Evolutionary conservation across 257 asterid species (phyloP).

Genomic region (Asclepias syriaca): DNA sequence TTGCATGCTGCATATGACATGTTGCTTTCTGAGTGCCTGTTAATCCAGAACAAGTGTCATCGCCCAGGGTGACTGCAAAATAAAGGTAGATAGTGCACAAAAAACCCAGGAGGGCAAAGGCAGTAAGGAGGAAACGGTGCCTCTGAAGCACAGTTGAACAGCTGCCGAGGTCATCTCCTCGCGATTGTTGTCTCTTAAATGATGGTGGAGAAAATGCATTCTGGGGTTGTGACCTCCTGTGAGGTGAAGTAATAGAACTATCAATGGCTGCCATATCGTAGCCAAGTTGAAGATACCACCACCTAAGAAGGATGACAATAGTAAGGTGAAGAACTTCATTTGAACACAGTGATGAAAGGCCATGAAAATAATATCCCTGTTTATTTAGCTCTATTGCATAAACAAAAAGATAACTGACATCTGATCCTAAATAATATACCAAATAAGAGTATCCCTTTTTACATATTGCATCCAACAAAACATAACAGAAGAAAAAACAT

Average conservation of each 20-base stretch:
- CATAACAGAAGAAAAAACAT: background rate
- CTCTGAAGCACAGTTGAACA: conserved; percentile 35
- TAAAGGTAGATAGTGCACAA: conserved; percentile 50
- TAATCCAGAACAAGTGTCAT: conserved; percentile 30
- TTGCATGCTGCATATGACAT: conserved; percentile 37
- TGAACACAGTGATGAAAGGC: background rate
- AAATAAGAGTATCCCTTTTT: background rate
- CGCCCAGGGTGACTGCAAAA: conserved; percentile 47
- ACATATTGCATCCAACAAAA: background rate
- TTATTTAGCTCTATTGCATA: background rate
- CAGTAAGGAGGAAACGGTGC: conserved; percentile 45
- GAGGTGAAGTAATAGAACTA: conserved; percentile 39
- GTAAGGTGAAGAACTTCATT: background rate
- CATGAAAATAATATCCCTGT: background rate
- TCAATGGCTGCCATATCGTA: conserved; percentile 34
- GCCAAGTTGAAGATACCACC: conserved; percentile 11
- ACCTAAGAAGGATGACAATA: conserved; percentile 12
- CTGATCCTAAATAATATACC: background rate
- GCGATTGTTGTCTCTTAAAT: conserved; percentile 24
- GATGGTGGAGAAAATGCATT: conserved; percentile 29
- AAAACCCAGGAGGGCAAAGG: conserved; percentile 38
- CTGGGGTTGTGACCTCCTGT: conserved; percentile 40
- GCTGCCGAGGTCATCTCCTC: conserved; percentile 34
- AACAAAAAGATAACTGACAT: background rate
- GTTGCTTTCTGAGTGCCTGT: conserved; percentile 33